A percentile compares a stretch with the other conserved stretches of the same genome.
phyloP scores from a whole-genome alignment of 2,329 filamentous ascomycete species.

The Fusarium ambrosium region DNA sequence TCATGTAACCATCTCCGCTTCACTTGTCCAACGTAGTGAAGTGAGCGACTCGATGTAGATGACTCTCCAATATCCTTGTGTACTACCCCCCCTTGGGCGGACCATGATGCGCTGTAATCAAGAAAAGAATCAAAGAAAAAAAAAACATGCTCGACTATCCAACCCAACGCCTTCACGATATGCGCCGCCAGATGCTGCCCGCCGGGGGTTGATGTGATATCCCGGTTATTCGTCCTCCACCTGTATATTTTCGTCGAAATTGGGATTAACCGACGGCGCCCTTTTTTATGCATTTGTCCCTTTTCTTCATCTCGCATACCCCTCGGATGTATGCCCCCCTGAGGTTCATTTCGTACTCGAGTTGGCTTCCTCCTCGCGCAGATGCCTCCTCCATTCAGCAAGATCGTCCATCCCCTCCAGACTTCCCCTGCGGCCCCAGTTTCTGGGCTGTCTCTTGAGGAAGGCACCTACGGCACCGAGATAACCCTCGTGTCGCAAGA shows the following conservation, averaged over 20 bases:
- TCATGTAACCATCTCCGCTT: constrained; percentile 6
- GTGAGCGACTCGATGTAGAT: neutral
- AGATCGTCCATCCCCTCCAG: constrained; percentile 67
- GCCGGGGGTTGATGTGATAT: constrained; percentile 17
- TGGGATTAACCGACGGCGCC: constrained; percentile 7
- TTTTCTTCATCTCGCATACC: neutral
- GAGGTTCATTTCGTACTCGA: constrained; percentile 22
- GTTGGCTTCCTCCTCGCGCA: constrained; percentile 28
- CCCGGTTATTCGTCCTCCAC: constrained; percentile 4
- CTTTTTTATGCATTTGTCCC: constrained; percentile 16
- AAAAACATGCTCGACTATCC: constrained; percentile 16
- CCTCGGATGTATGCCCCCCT: constrained; percentile 1
- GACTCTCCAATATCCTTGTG: neutral
- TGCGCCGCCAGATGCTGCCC: constrained; percentile 23
- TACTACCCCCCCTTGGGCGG: constrained; percentile 3
- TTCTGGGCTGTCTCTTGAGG: constrained; percentile 87
- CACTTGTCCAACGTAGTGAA: neutral
- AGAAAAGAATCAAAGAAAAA: constrained; percentile 18
- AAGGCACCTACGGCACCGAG: constrained; percentile 95
- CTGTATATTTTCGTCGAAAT: neutral
- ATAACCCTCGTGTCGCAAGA: constrained; percentile 95
- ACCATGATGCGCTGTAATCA: constrained; percentile 21
- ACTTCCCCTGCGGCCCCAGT: constrained; percentile 90
- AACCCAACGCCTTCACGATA: constrained; percentile 33
- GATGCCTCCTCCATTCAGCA: constrained; percentile 48